These are phyloP conservation scores for Trametes hirsuta DNA, from an alignment of 1,284 basidiomycete genomes.

Conservation along the genomic window DNA sequence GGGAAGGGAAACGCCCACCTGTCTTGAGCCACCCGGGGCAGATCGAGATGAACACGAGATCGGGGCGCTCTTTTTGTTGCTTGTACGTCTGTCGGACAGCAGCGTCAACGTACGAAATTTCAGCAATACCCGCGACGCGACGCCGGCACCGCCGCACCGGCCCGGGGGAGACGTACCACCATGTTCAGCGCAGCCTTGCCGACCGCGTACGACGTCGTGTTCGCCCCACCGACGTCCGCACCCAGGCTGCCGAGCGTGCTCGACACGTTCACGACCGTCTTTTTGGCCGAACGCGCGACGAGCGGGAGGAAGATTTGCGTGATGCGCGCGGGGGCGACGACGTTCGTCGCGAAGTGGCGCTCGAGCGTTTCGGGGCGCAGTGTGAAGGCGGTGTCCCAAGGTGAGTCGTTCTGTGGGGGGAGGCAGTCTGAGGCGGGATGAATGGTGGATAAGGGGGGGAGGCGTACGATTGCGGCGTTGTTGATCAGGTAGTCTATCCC, in stretches of 20 bases:
- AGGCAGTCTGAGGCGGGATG: neutral
- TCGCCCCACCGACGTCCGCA: slow-evolving; percentile 32
- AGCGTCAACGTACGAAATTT: too few relatives aligned
- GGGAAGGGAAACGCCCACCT: neutral
- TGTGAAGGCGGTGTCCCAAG: slow-evolving; percentile 30
- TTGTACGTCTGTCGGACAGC: neutral
- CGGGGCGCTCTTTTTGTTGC: neutral
- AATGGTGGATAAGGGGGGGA: too few relatives aligned
- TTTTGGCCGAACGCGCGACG: slow-evolving; percentile 36
- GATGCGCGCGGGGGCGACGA: slow-evolving; percentile 38
- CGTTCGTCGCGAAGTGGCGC: slow-evolving; percentile 35
- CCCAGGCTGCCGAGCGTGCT: slow-evolving; percentile 32
- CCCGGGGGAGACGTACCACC: slow-evolving; percentile 13
- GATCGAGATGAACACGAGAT: neutral
- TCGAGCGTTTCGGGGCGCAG: slow-evolving; percentile 27
- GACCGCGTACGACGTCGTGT: slow-evolving; percentile 33
- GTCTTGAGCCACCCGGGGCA: neutral
- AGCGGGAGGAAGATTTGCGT: slow-evolving; percentile 36
- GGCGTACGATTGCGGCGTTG: slow-evolving; percentile 26
- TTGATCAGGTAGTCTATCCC: slow-evolving; percentile 43
- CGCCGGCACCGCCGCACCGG: too few relatives aligned
- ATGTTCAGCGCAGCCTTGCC: slow-evolving; percentile 33
- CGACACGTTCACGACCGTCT: slow-evolving; percentile 41
- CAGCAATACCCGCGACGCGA: too few relatives aligned
- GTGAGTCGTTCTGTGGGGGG: too few relatives aligned